These are phyloP conservation scores for Craterostigma plantagineum DNA, from an alignment of 257 asterid genomes.

Conservation along the genomic window DNA sequence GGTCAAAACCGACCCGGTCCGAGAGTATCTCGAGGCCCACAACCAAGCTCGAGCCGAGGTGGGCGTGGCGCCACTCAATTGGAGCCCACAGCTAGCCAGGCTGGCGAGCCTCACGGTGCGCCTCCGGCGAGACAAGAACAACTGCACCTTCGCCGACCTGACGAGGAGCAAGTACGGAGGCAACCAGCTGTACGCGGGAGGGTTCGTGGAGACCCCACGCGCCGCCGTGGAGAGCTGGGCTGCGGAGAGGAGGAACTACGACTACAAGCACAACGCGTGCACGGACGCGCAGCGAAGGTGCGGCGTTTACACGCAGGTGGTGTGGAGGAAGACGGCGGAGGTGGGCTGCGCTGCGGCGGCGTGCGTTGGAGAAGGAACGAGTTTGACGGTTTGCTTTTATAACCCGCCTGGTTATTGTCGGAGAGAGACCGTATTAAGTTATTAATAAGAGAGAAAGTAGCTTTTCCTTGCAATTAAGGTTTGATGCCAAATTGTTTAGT, in stretches of 20 bases:
- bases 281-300: conserved; percentile 35
- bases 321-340: conserved; percentile 57
- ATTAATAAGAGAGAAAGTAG: no score
- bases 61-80: conserved; percentile 49
- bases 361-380: conserved; percentile 24
- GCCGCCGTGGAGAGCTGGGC: conserved; percentile 61
- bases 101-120: conserved; percentile 49
- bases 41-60: conserved; percentile 61
- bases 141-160: conserved; percentile 57
- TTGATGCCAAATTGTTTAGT: no score
- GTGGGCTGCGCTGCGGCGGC: conserved; percentile 64
- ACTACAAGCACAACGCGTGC: conserved; percentile 47
- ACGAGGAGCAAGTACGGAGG: conserved; percentile 43
- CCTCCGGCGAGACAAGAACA: conserved; percentile 46
- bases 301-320: conserved; percentile 88
- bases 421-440: conserved; percentile 80
- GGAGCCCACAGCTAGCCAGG: conserved; percentile 54
- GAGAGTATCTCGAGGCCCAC: conserved; percentile 48
- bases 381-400: conserved; percentile 58
- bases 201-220: conserved; percentile 21
- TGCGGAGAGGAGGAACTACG: conserved; percentile 56
- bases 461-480: no score
- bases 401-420: conserved; percentile 76
- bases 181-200: conserved; percentile 67
- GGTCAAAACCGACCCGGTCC: conserved; percentile 10